A percentile compares a stretch with the other conserved stretches of the same genome.
Evolutionary conservation across 2,329 filamentous ascomycete genomes (phyloP).

Genomic region (Exophiala oligosperma): DNA sequence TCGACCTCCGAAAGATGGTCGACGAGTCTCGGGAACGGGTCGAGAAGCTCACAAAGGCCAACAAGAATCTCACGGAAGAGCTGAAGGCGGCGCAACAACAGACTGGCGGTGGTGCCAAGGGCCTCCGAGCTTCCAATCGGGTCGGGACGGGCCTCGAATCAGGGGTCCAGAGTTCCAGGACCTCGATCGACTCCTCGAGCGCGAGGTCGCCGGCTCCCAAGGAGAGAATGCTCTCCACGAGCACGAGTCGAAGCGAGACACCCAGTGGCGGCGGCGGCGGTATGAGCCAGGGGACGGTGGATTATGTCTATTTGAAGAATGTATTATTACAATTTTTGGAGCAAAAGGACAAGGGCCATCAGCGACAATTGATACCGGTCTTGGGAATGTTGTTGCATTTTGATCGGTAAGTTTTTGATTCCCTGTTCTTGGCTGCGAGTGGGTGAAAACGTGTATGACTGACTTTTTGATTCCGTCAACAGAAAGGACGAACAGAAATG

Average conservation of each 20-base stretch:
- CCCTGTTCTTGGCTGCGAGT: too few relatives aligned
- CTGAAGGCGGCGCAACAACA: slow-evolving; percentile 51
- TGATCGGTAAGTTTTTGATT: slow-evolving; percentile 52
- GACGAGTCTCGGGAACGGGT: slow-evolving; percentile 75
- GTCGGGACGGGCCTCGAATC: slow-evolving; percentile 40
- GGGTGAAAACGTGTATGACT: too few relatives aligned
- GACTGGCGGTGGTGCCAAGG: slow-evolving; percentile 28
- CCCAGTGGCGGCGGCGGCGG: slow-evolving; percentile 31
- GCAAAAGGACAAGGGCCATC: slow-evolving; percentile 67
- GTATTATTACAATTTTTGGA: slow-evolving; percentile 66
- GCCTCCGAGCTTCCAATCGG: slow-evolving; percentile 25
- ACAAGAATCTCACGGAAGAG: slow-evolving; percentile 62
- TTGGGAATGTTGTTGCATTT: slow-evolving; percentile 67
- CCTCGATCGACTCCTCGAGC: slow-evolving; percentile 56
- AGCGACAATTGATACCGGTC: slow-evolving; percentile 66
- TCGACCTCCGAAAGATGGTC: slow-evolving; percentile 70
- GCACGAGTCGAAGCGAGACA: slow-evolving; percentile 39
- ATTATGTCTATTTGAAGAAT: slow-evolving; percentile 67
- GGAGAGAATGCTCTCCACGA: slow-evolving; percentile 36
- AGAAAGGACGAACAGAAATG: slow-evolving; percentile 83
- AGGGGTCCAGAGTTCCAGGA: slow-evolving; percentile 54
- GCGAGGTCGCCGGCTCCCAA: slow-evolving; percentile 43
- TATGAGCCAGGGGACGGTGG: slow-evolving; percentile 40
- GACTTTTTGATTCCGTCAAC: slow-evolving; percentile 13
- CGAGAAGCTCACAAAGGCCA: slow-evolving; percentile 74